phyloP scores from a whole-genome alignment of 169 alveolate genomes.

The Perkinsus olseni region DNA sequence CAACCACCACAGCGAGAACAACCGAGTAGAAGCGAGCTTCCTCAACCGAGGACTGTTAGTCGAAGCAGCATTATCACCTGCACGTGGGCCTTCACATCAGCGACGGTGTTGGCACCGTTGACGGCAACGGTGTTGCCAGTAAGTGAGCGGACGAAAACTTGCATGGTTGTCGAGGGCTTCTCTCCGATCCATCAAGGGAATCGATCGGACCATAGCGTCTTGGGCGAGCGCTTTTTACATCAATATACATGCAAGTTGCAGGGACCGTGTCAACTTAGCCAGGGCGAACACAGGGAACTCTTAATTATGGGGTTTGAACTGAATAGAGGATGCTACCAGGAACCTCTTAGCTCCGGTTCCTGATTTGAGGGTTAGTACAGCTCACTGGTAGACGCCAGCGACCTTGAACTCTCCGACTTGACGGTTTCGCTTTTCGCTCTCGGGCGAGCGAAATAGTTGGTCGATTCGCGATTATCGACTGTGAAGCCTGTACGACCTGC shows the following conservation, averaged over 20 bases:
- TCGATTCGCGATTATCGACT: too few species aligned
- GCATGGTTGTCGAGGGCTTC: slow-evolving; percentile 1
- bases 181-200: background rate
- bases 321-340: too few species aligned
- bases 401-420: too few species aligned
- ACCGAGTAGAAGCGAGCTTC: too few species aligned
- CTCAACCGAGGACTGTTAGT: too few species aligned
- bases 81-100: background rate
- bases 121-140: slow-evolving; percentile 5
- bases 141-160: slow-evolving; percentile 3
- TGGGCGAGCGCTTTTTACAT: background rate
- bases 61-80: background rate
- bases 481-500: too few species aligned
- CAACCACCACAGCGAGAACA: background rate
- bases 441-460: too few species aligned
- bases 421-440: too few species aligned
- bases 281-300: background rate
- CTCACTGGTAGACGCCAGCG: too few species aligned
- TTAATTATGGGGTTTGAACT: too few species aligned
- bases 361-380: too few species aligned
- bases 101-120: background rate
- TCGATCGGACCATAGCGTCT: background rate
- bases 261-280: background rate
- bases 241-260: background rate
- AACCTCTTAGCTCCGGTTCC: too few species aligned